These are phyloP conservation scores for Trichoderma reesei DNA, from an alignment of 495 filamentous ascomycete species.

Conservation along the genomic window DNA sequence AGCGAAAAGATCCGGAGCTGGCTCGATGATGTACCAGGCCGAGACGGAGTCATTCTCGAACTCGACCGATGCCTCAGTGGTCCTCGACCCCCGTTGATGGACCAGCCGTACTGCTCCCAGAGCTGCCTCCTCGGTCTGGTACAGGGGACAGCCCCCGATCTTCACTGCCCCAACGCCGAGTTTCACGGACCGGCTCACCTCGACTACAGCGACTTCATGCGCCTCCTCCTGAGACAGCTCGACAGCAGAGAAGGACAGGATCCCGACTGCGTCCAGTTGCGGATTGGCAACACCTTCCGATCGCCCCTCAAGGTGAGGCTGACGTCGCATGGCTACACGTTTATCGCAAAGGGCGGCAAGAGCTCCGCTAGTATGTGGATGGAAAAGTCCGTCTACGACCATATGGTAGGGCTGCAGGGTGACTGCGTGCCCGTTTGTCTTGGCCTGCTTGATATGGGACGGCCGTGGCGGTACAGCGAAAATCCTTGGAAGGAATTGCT, in stretches of 20 bases:
- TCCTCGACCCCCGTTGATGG: conserved; percentile 15
- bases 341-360: neutral
- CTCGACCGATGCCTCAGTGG: conserved; percentile 10
- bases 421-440: neutral
- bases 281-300: neutral
- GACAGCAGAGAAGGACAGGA: neutral
- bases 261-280: neutral
- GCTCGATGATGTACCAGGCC: neutral
- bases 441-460: neutral
- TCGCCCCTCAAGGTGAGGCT: neutral
- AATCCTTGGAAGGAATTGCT: neutral
- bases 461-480: neutral
- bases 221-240: neutral
- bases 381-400: neutral
- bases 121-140: conserved; percentile 31
- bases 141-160: conserved; percentile 4
- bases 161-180: neutral
- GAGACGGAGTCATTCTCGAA: neutral
- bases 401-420: neutral
- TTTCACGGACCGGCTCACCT: neutral
- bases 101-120: conserved; percentile 35
- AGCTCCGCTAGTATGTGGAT: neutral
- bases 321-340: neutral
- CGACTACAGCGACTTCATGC: neutral
- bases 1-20: neutral